Conservation (phyloP, 148 eudicot genomes). For the Cornus suecica region DNA sequence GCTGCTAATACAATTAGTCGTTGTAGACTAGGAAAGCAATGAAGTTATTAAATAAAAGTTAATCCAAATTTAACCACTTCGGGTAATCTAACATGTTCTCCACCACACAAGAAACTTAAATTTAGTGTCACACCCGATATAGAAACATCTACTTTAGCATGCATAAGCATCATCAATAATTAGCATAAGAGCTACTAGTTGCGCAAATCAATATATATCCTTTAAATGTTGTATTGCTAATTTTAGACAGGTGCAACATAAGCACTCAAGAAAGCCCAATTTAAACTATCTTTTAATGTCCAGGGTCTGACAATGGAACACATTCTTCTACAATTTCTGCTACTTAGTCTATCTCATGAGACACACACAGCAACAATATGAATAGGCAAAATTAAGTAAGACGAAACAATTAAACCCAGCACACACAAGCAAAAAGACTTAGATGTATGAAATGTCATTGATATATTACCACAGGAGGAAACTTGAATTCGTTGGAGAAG, state of each 20-base stretch:
- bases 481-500: constrained; percentile 55
- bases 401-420: background rate
- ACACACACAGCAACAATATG: constrained; percentile 9
- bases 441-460: constrained; percentile 34
- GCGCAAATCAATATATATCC: background rate
- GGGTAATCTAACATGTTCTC: background rate
- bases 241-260: background rate
- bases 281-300: background rate
- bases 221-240: background rate
- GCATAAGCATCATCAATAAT: background rate
- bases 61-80: background rate
- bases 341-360: constrained; percentile 6
- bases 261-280: constrained; percentile 4
- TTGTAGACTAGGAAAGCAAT: too few species aligned
- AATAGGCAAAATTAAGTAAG: constrained; percentile 7
- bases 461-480: constrained; percentile 68
- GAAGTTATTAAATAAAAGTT: background rate
- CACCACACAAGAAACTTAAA: background rate
- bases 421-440: background rate
- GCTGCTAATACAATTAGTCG: background rate
- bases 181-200: background rate
- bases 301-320: background rate
- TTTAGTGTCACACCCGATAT: background rate
- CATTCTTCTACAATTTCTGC: constrained; percentile 2
- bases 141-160: background rate